Evolutionary conservation across 805 yeast species (phyloP), one percentile per base, ranked within the genome.

Genomic region (Lachancea fermentati): DNA sequence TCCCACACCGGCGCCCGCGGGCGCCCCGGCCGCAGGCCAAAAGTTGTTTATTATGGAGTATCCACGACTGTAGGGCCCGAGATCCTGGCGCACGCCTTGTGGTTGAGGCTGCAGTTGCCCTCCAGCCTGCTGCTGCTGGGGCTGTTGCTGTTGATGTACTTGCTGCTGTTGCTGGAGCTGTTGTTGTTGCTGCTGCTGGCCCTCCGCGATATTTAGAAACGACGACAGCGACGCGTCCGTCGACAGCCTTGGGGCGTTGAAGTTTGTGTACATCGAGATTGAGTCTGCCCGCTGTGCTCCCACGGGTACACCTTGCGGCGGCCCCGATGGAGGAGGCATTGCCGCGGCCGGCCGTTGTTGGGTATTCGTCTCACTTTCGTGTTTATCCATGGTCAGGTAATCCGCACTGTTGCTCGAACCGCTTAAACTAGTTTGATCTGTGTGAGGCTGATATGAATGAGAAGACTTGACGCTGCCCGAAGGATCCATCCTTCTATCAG

Each of bases 41-140:
- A 57, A 29, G 19, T 52, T 52, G 43, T 58, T 59, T 7, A 60
- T 56, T 12, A 60, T 57, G 5, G 62, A 57, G 36, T 50, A 58
- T 6, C 65, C 63, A 36, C 63, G 49, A 4, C 57, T 55, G 14
- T 58, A 48, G 15, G 51, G 55, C 8, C 50, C 43, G 26, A 49
- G 30, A 30, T 51, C 55, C 13, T 44, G 45, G 4, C 32, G 44
- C 32, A 30, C 7, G 11, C 26, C 26, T 25, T 42, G 30, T 30
- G 13, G 31, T 33, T n/a, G n/a, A n/a, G 15, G 35, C 36, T 13
- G 32, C 29, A 41, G 24, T 4, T 30, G 13, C 15, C 25, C 25
- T 6, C 25, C 25, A 7, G 11, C 13, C 8, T 5, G 26, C 3
- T 11, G 32, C 14, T 35, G 31, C 14, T 18, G 14, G 5, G 19